Base-by-base conservation (phyloP, 2,329 filamentous ascomycete species). In the Coniochaeta pulveracea region DNA sequence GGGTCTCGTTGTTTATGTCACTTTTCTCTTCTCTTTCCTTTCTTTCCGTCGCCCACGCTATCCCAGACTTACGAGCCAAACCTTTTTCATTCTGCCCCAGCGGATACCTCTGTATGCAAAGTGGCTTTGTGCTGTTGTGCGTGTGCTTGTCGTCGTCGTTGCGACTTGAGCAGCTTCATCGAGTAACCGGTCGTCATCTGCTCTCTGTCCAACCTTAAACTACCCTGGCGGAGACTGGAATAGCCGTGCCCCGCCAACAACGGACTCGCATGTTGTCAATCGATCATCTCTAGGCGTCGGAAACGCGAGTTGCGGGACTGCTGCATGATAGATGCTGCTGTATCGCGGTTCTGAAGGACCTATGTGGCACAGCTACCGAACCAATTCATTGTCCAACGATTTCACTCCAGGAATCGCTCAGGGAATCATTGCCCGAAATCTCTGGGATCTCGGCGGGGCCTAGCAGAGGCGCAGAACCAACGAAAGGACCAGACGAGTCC, bases 341-440 rank as follows among this genome's bases (percentile, higher is more conserved):
- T 35, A 32, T 31, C 25, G 27, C 27, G 21, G 18, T 23, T 23
- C 26, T 15, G 26, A 22, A 21, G 26, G 26, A 18, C 22, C 34
- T 27, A 35, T 19, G 31, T 27, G 34, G 34, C 34, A 35, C 21
- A 35, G 34, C 26, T 31, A 30, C 34, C 34, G 34, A 31, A n/a
- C n/a, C n/a, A n/a, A n/a, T n/a, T n/a, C n/a, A 15, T n/a, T 30
- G 27, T 5, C 6, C 27, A 7, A 10, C 14, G n/a, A n/a, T 30
- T 14, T 25, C 19, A 10, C 19, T 10, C 10, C 6, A 10, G 8
- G 30, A 33, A 18, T 23, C 18, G 28, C 8, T 8, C 16, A 21
- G 18, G 15, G n/a, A n/a, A n/a, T n/a, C n/a, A n/a, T n/a, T n/a
- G n/a, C n/a, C n/a, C n/a, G n/a, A n/a, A n/a, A n/a, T 25, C 14